A percentile compares a stretch with the other conserved stretches of the same genome.
Evolutionary conservation across 129 eudicot species (phyloP).

Genomic region (Escallonia rubra): DNA sequence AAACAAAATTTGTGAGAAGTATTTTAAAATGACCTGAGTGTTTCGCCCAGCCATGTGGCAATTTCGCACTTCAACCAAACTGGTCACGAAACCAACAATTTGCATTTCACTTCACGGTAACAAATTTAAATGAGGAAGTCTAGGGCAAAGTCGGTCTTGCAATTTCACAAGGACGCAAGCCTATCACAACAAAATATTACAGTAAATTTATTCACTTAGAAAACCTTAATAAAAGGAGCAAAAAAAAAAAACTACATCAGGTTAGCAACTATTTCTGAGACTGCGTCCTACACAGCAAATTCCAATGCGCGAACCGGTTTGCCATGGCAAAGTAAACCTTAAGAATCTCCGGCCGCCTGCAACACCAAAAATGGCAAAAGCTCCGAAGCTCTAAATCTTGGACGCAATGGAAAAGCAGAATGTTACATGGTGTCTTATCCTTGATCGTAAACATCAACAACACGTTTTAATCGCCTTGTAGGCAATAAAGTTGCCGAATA

Average conservation of each 20-base stretch:
- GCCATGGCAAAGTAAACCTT: not conserved
- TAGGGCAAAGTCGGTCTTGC: no score
- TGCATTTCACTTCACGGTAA: no score
- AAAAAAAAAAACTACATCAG: not conserved
- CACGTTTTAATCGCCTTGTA: slow-evolving; percentile 64
- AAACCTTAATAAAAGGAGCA: not conserved
- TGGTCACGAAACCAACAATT: not conserved
- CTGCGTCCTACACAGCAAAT: not conserved
- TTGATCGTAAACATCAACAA: slow-evolving; percentile 13
- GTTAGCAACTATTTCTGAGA: slow-evolving; percentile 1
- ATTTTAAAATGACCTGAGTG: no score
- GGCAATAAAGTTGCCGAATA: slow-evolving; percentile 88
- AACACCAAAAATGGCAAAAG: not conserved
- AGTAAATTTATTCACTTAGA: slow-evolving; percentile 3
- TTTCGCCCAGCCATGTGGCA: no score
- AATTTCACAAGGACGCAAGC: not conserved
- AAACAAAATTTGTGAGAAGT: no score
- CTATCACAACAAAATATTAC: slow-evolving; percentile 1
- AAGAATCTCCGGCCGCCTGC: no score
- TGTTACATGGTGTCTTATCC: slow-evolving; percentile 8
- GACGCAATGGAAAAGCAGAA: slow-evolving; percentile 2
- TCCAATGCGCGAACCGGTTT: not conserved
- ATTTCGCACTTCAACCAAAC: no score
- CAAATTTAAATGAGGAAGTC: no score
- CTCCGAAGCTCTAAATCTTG: slow-evolving; percentile 1